These are phyloP conservation scores for Penicillium macrosclerotiorum DNA, from an alignment of 495 filamentous ascomycete species.

Conservation along the genomic window DNA sequence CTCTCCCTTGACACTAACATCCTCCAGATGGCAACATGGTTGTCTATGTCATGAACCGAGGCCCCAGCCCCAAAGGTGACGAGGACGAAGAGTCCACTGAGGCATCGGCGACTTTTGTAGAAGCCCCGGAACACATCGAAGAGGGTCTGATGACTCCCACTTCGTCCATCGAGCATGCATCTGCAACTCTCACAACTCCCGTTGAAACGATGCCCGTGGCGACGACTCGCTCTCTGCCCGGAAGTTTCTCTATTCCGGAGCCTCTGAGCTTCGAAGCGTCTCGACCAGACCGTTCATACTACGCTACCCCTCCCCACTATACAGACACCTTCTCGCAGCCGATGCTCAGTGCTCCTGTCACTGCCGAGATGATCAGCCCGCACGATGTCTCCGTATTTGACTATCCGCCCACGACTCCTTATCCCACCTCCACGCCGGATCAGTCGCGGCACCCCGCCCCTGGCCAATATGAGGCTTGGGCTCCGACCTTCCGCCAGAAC, in stretches of 20 bases:
- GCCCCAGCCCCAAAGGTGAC: conserved; percentile 37
- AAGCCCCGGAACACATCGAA: conserved; percentile 29
- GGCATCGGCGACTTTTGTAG: conserved; percentile 2
- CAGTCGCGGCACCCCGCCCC: conserved; percentile 18
- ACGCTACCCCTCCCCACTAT: conserved; percentile 31
- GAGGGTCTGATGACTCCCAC: conserved; percentile 31
- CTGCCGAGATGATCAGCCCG: conserved; percentile 30
- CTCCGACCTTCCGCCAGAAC: conserved; percentile 39
- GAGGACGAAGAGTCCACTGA: conserved; percentile 33
- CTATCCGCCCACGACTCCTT: conserved; percentile 29
- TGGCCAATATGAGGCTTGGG: conserved; percentile 36
- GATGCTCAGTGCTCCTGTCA: conserved; percentile 33
- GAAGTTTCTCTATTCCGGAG: conserved; percentile 32
- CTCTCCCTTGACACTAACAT: conserved; percentile 3
- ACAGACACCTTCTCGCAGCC: conserved; percentile 33
- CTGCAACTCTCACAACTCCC: conserved; percentile 27
- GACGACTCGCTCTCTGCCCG: conserved; percentile 12
- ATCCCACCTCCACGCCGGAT: conserved; percentile 26
- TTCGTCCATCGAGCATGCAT: conserved; percentile 32
- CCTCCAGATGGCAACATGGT: conserved; percentile 32
- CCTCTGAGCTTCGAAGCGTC: conserved; percentile 34
- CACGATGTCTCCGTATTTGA: conserved; percentile 34
- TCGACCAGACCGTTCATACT: conserved; percentile 33
- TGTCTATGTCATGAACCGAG: conserved; percentile 40
- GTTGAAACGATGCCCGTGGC: conserved; percentile 25